Conservation (phyloP, 805 yeast species). For the Saturnispora quitensis region DNA sequence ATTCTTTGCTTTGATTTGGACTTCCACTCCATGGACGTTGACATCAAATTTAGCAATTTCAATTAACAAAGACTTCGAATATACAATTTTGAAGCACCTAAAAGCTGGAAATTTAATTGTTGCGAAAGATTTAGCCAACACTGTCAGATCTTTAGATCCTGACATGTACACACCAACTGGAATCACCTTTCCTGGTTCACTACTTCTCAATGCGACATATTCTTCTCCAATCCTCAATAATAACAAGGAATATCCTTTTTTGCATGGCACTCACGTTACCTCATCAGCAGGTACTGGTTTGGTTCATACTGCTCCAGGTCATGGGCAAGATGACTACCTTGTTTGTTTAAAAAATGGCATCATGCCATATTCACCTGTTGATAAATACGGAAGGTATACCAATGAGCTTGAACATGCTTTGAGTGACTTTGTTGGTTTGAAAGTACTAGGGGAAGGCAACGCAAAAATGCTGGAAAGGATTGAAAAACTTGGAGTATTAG, state of each 20-base stretch:
- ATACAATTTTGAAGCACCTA: conserved; percentile 38
- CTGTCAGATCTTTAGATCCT: conserved; percentile 28
- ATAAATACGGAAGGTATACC: conserved; percentile 61
- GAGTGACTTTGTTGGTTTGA: conserved; percentile 41
- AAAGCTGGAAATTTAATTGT: conserved; percentile 44
- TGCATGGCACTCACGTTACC: conserved; percentile 78
- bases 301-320: conserved; percentile 97
- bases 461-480: conserved; percentile 36
- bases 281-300: conserved; percentile 83
- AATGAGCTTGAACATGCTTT: conserved; percentile 37
- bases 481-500: conserved; percentile 35
- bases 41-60: conserved; percentile 82
- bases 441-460: conserved; percentile 57
- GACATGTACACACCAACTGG: conserved; percentile 17
- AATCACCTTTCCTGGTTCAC: conserved; percentile 32
- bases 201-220: conserved; percentile 37
- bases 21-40: conserved; percentile 98
- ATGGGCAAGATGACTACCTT: conserved; percentile 87
- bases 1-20: conserved; percentile 62
- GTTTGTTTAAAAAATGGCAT: conserved; percentile 53
- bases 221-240: conserved; percentile 41
- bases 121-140: conserved; percentile 39
- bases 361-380: conserved; percentile 66
- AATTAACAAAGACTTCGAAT: conserved; percentile 47
- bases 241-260: conserved; percentile 40